Conservation (phyloP, 1,284 basidiomycete genomes). For the Stygiomarasmius scandens region DNA sequence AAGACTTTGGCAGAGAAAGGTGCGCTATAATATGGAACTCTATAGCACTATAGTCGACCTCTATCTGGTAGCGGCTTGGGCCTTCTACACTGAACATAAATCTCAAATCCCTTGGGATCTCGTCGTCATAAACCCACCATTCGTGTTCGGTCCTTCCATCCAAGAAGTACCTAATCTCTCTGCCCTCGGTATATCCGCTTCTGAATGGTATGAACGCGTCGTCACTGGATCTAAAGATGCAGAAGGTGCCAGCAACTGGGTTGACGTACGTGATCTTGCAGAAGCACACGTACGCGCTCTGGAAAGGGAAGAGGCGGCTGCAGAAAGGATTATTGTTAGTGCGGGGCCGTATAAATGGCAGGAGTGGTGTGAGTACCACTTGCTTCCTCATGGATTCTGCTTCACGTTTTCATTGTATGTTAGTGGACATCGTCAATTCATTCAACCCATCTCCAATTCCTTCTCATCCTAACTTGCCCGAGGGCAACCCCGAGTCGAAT, state of each 20-base stretch:
- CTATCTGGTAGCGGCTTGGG: conserved; percentile 43
- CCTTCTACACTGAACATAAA: conserved; percentile 42
- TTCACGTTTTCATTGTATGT: too few species aligned
- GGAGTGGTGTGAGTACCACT: conserved; percentile 34
- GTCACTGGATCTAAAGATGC: conserved; percentile 17
- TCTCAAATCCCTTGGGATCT: conserved; percentile 43
- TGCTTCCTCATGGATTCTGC: too few species aligned
- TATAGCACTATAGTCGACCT: background rate
- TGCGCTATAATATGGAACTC: conserved; percentile 11
- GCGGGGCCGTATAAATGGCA: conserved; percentile 30
- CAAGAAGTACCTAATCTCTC: conserved; percentile 26
- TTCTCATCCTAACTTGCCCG: too few species aligned
- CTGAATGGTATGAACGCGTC: conserved; percentile 27
- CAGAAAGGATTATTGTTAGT: conserved; percentile 50
- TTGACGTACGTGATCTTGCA: conserved; percentile 65
- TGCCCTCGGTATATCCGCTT: conserved; percentile 29
- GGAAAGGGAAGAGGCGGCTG: conserved; percentile 47
- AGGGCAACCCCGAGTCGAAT: too few species aligned
- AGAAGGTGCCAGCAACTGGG: conserved; percentile 32
- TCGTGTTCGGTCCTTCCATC: conserved; percentile 42
- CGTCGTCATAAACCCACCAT: conserved; percentile 44
- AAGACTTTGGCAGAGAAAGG: conserved; percentile 52
- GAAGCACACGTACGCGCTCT: conserved; percentile 54
- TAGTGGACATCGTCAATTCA: too few species aligned
- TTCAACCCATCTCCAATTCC: too few species aligned